Evolutionary conservation across 306 rosid genomes (phyloP), one percentile per base, ranked within the genome.

Genomic region (Rosa chinensis): DNA sequence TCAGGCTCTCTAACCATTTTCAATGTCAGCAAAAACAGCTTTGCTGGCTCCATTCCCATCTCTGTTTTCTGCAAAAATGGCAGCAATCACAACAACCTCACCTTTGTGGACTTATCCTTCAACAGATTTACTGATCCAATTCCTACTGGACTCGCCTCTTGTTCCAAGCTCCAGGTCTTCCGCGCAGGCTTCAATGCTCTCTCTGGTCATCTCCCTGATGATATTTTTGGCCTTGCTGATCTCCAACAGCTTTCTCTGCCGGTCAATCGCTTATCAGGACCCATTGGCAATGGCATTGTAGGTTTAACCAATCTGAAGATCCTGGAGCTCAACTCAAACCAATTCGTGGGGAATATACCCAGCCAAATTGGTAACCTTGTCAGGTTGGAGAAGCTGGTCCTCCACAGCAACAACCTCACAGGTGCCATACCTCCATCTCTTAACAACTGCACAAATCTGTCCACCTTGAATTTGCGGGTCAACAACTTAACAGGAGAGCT

Each of bases 11-110:
- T 92, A 79, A 74, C 82, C 20, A 75, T 82, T 87, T 89, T 94
- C 82, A 94, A 94, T 84, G 91, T 91, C 76, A 92, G 97, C 79
- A 85, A 90, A 85, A 92, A 94, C 82, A 90, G 88, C 80, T 84
- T 94, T 86, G 17, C 72, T 47, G 99, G 99, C 59, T 72, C 48
- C 23, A 81, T 92, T 58, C 91, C 93, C 4, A 40, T 80, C 75
- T 94, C 92, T 18, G 11, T 18, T 32, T 86, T 89, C 77, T 86
- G 97, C 77, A 78, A 72, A 25, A 81, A 10, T 67, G 84, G 35
- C 20, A 62, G 69, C 50, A 63, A 58, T 18, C 72, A 8, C 6
- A 67, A 20, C n/a, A 10, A 39, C 63, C 66, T 94, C 44, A 80
- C 84, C 80, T 67, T 84, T 52, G 78, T 92, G 84, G 99, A 92